Evolutionary conservation across 176 grass and related monocot species (phyloP).

Genomic region (Calamus simplicifolius): DNA sequence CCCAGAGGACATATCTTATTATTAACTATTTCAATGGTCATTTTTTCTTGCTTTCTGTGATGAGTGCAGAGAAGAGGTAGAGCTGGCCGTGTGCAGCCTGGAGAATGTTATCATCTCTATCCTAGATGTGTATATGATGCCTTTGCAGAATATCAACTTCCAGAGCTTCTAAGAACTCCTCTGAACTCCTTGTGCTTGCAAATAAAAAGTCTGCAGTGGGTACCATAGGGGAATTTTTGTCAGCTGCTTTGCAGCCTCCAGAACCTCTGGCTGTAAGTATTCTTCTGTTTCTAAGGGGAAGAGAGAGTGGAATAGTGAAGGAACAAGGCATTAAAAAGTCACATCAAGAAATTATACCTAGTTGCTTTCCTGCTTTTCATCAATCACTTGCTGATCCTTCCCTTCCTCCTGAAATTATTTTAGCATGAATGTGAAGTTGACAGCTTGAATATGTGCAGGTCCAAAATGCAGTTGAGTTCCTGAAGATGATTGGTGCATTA

Average conservation of each 20-base stretch:
- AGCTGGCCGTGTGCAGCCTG: conserved; percentile 88
- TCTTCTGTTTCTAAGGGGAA: too few relatives aligned
- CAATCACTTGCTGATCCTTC: too few relatives aligned
- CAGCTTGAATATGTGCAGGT: conserved; percentile 46
- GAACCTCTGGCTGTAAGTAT: conserved; percentile 62
- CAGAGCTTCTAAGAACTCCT: conserved; percentile 86
- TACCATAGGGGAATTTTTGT: conserved; percentile 81
- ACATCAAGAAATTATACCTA: too few relatives aligned
- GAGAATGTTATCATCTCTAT: conserved; percentile 97
- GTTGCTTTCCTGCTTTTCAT: too few relatives aligned
- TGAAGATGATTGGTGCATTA: conserved; percentile 92
- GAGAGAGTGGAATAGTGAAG: too few relatives aligned
- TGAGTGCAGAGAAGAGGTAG: conserved; percentile 74
- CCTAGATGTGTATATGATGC: conserved; percentile 96
- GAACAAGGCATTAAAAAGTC: too few relatives aligned
- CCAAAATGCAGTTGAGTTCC: conserved; percentile 88
- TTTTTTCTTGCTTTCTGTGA: background rate
- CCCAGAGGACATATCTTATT: too few relatives aligned
- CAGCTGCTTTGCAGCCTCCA: conserved; percentile 83
- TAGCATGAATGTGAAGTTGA: background rate
- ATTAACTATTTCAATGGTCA: too few relatives aligned
- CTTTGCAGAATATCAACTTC: conserved; percentile 86
- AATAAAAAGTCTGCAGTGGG: conserved; percentile 94
- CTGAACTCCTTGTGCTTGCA: conserved; percentile 96
- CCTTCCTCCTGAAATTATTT: too few relatives aligned